phyloP scores from a whole-genome alignment of 2,329 filamentous ascomycete species.

The Sporothrix phasma region DNA sequence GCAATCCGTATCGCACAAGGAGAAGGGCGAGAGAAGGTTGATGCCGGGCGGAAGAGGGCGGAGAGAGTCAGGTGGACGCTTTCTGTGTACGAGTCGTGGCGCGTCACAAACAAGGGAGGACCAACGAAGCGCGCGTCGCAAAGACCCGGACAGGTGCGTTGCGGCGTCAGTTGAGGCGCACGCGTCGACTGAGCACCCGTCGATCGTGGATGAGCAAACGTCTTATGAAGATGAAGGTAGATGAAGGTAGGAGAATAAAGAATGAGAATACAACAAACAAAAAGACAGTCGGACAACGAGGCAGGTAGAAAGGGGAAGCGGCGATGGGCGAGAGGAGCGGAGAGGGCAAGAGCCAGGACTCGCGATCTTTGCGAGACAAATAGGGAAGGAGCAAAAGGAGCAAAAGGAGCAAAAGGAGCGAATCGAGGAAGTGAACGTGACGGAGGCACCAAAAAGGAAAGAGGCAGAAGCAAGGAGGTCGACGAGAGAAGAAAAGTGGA shows the following conservation, averaged over 20 bases:
- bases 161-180: neutral
- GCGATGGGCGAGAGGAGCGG: neutral
- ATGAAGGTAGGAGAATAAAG: neutral
- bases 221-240: neutral
- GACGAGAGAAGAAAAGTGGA: neutral
- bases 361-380: constrained; percentile 5
- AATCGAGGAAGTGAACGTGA: neutral
- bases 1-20: neutral
- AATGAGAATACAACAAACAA: neutral
- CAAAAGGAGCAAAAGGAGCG: neutral
- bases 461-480: neutral
- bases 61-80: neutral
- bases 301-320: neutral
- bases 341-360: constrained; percentile 1
- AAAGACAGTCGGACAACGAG: neutral
- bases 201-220: neutral
- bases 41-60: neutral
- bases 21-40: neutral
- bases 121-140: neutral
- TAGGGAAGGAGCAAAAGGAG: constrained; percentile 1
- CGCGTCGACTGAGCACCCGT: neutral
- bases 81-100: neutral
- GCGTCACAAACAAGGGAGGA: constrained; percentile 2
- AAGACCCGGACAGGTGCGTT: neutral
- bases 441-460: neutral